phyloP scores from a whole-genome alignment of 495 filamentous ascomycete genomes.

The Xylaria cubensis region DNA sequence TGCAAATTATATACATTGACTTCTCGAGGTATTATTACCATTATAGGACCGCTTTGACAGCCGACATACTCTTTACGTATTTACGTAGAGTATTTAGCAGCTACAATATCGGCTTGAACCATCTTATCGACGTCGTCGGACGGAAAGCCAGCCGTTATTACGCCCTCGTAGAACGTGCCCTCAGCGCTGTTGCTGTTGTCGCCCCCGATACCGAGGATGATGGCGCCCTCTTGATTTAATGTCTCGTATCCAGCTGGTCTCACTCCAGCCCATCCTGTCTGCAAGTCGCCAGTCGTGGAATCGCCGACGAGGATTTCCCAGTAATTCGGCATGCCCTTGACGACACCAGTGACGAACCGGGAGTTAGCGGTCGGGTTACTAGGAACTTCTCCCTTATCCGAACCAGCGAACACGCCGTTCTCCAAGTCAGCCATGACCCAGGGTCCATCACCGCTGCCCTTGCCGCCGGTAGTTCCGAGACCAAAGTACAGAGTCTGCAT shows the following conservation, averaged over 20 bases:
- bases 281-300: background rate
- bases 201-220: constrained; percentile 5
- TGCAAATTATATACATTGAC: background rate
- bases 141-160: constrained; percentile 9
- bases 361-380: constrained; percentile 4
- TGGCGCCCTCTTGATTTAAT: background rate
- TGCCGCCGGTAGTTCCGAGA: background rate
- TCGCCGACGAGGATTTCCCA: constrained; percentile 8
- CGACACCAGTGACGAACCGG: constrained; percentile 6
- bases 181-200: constrained; percentile 13
- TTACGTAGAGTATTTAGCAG: constrained; percentile 7
- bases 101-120: constrained; percentile 7
- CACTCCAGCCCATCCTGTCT: background rate
- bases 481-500: background rate
- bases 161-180: constrained; percentile 14
- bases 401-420: constrained; percentile 4
- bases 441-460: background rate
- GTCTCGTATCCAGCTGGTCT: constrained; percentile 3
- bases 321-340: constrained; percentile 11
- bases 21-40: background rate
- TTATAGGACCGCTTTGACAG: background rate
- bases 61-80: background rate
- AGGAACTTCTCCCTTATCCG: background rate
- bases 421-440: constrained; percentile 18
- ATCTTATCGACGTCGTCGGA: constrained; percentile 6